Evolutionary conservation across 1,284 basidiomycete genomes (phyloP).

Genomic region (Binderoboletus segoi): DNA sequence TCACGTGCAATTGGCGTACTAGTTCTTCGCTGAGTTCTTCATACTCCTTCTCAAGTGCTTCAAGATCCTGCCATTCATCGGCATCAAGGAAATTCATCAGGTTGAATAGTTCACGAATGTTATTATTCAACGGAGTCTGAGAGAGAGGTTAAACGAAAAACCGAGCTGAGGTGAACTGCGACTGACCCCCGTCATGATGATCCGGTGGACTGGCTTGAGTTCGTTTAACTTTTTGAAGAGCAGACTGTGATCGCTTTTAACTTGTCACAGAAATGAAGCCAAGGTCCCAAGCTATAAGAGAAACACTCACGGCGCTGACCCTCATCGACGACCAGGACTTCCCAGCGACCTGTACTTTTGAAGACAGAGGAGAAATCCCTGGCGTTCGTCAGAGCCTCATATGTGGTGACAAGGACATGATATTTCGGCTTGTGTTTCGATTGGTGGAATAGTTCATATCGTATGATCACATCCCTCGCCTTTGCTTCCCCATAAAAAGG

Average conservation of each 20-base stretch:
- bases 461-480: conserved; percentile 78
- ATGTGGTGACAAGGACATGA: conserved; percentile 89
- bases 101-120: conserved; percentile 93
- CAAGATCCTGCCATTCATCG: conserved; percentile 72
- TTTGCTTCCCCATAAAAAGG: conserved; percentile 82
- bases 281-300: neutral
- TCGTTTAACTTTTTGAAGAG: conserved; percentile 85
- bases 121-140: conserved; percentile 95
- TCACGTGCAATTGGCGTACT: conserved; percentile 76
- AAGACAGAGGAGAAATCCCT: conserved; percentile 77
- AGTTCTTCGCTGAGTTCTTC: conserved; percentile 78
- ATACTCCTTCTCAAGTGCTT: conserved; percentile 69
- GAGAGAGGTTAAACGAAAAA: conserved; percentile 2
- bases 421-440: conserved; percentile 61
- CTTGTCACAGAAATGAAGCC: conserved; percentile 41
- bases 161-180: conserved; percentile 19
- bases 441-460: conserved; percentile 80
- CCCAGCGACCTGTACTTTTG: conserved; percentile 85
- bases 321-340: conserved; percentile 90
- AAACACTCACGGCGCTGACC: conserved; percentile 79
- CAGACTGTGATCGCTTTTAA: conserved; percentile 79
- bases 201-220: conserved; percentile 76
- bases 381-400: conserved; percentile 71
- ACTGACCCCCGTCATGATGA: conserved; percentile 87
- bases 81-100: conserved; percentile 93